These are phyloP conservation scores for Staphylotrichum longicolle DNA, from an alignment of 495 filamentous ascomycete genomes.

Conservation along the genomic window DNA sequence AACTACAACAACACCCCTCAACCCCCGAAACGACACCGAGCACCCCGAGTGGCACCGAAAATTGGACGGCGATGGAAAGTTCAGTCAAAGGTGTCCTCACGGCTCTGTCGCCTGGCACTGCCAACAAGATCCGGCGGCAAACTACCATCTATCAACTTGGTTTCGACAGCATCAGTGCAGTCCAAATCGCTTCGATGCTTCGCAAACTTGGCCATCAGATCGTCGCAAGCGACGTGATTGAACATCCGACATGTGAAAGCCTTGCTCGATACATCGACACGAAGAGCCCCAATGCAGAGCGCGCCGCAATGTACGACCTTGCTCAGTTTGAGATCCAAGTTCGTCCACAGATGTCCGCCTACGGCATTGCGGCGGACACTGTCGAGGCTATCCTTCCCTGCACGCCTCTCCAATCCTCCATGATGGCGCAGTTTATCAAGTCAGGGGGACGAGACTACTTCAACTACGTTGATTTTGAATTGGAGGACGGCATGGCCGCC, in stretches of 20 bases:
- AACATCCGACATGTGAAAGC: slow-evolving; percentile 51
- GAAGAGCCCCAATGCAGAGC: background rate
- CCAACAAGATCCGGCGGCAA: slow-evolving; percentile 53
- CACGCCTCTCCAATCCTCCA: slow-evolving; percentile 61
- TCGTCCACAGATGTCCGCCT: slow-evolving; percentile 24
- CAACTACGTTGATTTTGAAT: slow-evolving; percentile 54
- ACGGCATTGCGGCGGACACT: background rate
- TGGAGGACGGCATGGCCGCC: slow-evolving; percentile 29
- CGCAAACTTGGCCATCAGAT: slow-evolving; percentile 56
- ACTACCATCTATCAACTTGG: slow-evolving; percentile 80
- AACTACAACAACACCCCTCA: background rate
- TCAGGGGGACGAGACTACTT: slow-evolving; percentile 59
- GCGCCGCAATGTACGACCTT: slow-evolving; percentile 43
- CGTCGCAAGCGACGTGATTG: slow-evolving; percentile 65
- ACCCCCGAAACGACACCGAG: no score
- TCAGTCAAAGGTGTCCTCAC: slow-evolving; percentile 57
- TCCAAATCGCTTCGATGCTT: slow-evolving; percentile 67
- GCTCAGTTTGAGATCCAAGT: slow-evolving; percentile 35
- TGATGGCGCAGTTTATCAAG: slow-evolving; percentile 59
- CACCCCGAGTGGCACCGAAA: slow-evolving; percentile 5
- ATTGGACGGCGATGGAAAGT: slow-evolving; percentile 52
- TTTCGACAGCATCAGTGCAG: slow-evolving; percentile 83
- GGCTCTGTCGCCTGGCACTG: slow-evolving; percentile 49
- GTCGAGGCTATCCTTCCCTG: slow-evolving; percentile 58
- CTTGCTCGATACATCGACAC: slow-evolving; percentile 28